These are phyloP conservation scores for Tripterygium wilfordii DNA, from an alignment of 177 flowering plant genomes.

Conservation along the genomic window DNA sequence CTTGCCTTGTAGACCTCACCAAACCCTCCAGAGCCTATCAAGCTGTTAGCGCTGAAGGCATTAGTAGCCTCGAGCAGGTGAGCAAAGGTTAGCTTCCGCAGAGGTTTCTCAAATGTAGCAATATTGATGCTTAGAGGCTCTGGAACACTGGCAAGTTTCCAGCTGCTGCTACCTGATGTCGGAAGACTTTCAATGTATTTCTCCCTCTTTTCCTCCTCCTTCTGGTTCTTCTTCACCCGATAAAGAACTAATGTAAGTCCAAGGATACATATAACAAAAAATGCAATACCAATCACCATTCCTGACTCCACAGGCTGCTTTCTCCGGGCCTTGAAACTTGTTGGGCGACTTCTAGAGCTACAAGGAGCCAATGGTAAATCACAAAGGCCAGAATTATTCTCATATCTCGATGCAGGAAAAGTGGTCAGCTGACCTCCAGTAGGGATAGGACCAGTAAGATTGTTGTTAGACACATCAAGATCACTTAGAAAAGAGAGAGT, in stretches of 20 bases:
- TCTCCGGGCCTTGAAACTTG: constrained; percentile 8
- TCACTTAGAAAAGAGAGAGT: constrained; percentile 70
- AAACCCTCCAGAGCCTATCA: constrained; percentile 79
- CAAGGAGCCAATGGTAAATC: constrained; percentile 80
- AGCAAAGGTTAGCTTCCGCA: constrained; percentile 78
- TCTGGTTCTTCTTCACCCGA: constrained; percentile 33
- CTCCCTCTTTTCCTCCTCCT: constrained; percentile 40
- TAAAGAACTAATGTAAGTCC: constrained; percentile 41
- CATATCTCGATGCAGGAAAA: constrained; percentile 73
- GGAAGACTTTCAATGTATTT: constrained; percentile 75
- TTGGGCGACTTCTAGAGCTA: constrained; percentile 22
- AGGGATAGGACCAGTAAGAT: constrained; percentile 71
- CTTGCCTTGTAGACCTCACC: constrained; percentile 89
- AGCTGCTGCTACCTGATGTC: constrained; percentile 67
- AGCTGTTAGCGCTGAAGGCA: constrained; percentile 72
- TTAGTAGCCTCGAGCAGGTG: constrained; percentile 91
- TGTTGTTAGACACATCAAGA: constrained; percentile 84
- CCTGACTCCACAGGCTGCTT: constrained; percentile 39
- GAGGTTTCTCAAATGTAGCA: constrained; percentile 85
- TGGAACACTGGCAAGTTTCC: constrained; percentile 76
- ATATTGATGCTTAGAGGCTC: constrained; percentile 86
- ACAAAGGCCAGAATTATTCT: constrained; percentile 83
- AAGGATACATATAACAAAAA: constrained; percentile 41
- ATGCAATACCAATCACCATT: constrained; percentile 45
- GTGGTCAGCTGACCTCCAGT: constrained; percentile 76